Conservation (phyloP, 129 eudicot genomes). For the Chrysanthemum seticuspe region DNA sequence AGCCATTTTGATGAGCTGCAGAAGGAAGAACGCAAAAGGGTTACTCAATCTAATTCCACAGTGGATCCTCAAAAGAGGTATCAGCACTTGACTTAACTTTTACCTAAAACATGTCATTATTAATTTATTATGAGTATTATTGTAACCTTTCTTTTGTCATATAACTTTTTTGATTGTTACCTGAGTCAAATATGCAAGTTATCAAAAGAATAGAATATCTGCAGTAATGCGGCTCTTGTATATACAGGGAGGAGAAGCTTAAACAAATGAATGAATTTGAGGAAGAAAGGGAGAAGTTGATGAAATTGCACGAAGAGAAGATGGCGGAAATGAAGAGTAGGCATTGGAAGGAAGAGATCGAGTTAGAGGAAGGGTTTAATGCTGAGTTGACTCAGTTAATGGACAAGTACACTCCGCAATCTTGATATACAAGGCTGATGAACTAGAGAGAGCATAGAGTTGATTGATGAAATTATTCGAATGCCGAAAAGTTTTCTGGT, state of each 20-base stretch:
- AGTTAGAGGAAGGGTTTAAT: slow-evolving; percentile 58
- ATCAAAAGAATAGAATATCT: not conserved
- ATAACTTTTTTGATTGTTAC: not conserved
- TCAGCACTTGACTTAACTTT: not conserved
- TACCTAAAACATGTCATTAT: not conserved
- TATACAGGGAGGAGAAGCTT: slow-evolving; percentile 22
- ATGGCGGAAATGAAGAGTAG: slow-evolving; percentile 44
- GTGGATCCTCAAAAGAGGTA: slow-evolving; percentile 21
- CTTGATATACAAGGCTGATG: slow-evolving; percentile 25
- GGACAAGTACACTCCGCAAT: slow-evolving; percentile 52
- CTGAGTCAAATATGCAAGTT: not conserved
- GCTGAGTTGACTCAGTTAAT: slow-evolving; percentile 43
- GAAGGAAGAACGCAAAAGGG: slow-evolving; percentile 8
- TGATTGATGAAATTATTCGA: not conserved
- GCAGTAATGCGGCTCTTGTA: slow-evolving; percentile 5
- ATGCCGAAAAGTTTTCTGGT: not conserved
- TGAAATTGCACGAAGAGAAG: slow-evolving; percentile 39
- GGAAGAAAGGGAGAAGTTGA: slow-evolving; percentile 29
- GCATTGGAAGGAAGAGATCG: slow-evolving; percentile 50
- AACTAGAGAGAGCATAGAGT: slow-evolving; percentile 9
- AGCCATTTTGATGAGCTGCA: slow-evolving; percentile 26
- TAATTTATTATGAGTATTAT: too few species aligned
- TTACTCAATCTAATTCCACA: not conserved
- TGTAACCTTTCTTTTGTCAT: too few species aligned
- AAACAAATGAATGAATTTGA: slow-evolving; percentile 31